Evolutionary conservation across 345 rosid genomes (phyloP).

Genomic region (Hibiscus syriacus): DNA sequence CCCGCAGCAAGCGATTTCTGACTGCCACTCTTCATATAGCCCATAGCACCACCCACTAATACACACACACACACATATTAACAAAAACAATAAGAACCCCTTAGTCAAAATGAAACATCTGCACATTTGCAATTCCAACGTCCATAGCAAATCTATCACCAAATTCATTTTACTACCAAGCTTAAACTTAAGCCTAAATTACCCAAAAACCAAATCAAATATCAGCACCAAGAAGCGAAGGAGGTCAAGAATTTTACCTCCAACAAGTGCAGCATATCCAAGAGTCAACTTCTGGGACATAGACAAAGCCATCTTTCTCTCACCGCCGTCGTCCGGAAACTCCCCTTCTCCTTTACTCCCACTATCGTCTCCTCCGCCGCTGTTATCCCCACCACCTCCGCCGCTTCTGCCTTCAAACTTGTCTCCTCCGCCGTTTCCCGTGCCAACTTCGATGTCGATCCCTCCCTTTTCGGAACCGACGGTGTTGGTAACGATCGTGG

Average conservation of each 20-base stretch:
- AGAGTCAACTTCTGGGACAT: constrained; percentile 50
- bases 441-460: constrained; percentile 16
- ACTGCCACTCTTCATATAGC: constrained; percentile 82
- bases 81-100: not conserved
- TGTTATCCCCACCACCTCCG: not conserved
- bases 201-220: not conserved
- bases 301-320: constrained; percentile 32
- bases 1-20: constrained; percentile 77
- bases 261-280: constrained; percentile 3
- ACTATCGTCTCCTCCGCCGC: not conserved
- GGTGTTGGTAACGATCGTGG: constrained; percentile 15
- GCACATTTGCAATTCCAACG: not conserved
- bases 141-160: no score
- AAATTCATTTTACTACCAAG: no score
- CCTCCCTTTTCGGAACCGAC: constrained; percentile 20
- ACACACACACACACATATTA: not conserved
- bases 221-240: not conserved
- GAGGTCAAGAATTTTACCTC: not conserved
- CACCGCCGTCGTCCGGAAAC: not conserved
- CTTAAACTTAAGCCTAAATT: no score
- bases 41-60: constrained; percentile 83
- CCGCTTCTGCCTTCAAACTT: constrained; percentile 11
- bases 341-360: constrained; percentile 2
- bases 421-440: constrained; percentile 10
- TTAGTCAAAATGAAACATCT: not conserved